Evolutionary conservation across 805 yeast genomes (phyloP), one percentile per base, ranked within the genome.

Genomic region (Saccharomycopsis amapae): DNA sequence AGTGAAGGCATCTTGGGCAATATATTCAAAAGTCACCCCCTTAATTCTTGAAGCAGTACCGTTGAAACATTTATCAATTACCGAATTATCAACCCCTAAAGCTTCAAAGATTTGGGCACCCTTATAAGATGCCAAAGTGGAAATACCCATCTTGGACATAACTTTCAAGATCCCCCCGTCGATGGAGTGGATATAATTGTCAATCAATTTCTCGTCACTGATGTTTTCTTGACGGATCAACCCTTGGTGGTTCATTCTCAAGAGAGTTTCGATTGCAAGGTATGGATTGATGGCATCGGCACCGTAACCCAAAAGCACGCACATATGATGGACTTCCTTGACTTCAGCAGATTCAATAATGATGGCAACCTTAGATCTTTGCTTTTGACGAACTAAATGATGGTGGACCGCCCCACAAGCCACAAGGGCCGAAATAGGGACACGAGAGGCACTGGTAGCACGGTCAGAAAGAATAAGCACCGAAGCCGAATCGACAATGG

Each of bases 21-120:
- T 79, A 67, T 85, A 86, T 64, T 88, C 97, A 62, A 90, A 93
- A 19, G 96, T 89, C 46, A 88, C 79, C 75, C 98, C 98, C 62
- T 79, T 82, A 59, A 90, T 89, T 72, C 98, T 79, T 20, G 97
- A 88, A 10, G 98, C 96, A 35, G 98, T 93, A 60, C 97, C 97
- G 15, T 94, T 85, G 65, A 90, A 90, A 68, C 97, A 93, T 56
- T 88, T 73, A 71, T 90, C 97, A 55, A 90, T 85, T 42, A 90
- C 97, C 7, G 95, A 80, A 67, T 89, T 87, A 63, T 93, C 97
- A 51, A 90, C 80, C 65, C 98, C 98, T 51, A 90, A 71, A 41
- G 96, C 96, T 67, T 90, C 98, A 63, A 93, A 90, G 60, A 90
- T 93, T 71, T 90, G 98, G 24, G 98, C 98, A 66, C 97, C 97